These are phyloP conservation scores for Diaporthe eres DNA, from an alignment of 2,329 filamentous ascomycete species.

Conservation along the genomic window DNA sequence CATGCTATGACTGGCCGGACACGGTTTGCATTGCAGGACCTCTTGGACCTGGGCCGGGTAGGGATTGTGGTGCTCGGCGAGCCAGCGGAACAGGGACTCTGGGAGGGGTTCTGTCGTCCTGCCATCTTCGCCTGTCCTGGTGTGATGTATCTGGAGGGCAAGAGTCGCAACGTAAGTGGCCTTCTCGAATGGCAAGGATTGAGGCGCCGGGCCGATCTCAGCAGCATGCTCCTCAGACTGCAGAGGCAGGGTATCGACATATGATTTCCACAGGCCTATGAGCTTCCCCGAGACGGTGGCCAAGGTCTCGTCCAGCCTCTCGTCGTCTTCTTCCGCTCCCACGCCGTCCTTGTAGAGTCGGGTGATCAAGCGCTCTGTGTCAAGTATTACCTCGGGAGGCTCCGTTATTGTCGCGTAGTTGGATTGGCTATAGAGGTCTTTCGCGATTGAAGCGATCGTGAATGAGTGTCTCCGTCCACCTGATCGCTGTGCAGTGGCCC, in stretches of 20 bases:
- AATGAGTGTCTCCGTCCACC: slow-evolving; percentile 64
- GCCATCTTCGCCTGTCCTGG: slow-evolving; percentile 59
- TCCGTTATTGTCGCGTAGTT: slow-evolving; percentile 76
- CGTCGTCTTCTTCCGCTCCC: slow-evolving; percentile 67
- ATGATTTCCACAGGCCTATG: slow-evolving; percentile 68
- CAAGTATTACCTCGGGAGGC: slow-evolving; percentile 78
- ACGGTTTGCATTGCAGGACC: slow-evolving; percentile 75
- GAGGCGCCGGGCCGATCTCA: slow-evolving; percentile 75
- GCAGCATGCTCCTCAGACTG: slow-evolving; percentile 68
- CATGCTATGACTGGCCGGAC: slow-evolving; percentile 80
- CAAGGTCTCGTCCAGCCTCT: slow-evolving; percentile 69
- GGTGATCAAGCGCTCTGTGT: slow-evolving; percentile 80
- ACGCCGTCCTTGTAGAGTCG: slow-evolving; percentile 75
- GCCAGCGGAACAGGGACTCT: slow-evolving; percentile 86
- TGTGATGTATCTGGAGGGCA: slow-evolving; percentile 84
- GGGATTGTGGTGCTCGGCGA: slow-evolving; percentile 80
- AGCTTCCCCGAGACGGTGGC: slow-evolving; percentile 67
- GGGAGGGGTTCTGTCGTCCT: slow-evolving; percentile 71
- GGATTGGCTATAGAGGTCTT: slow-evolving; percentile 74
- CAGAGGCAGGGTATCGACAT: slow-evolving; percentile 63
- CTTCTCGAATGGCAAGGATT: slow-evolving; percentile 77
- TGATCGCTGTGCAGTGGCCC: slow-evolving; percentile 64
- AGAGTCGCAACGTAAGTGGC: slow-evolving; percentile 85
- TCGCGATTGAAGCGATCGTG: slow-evolving; percentile 79
- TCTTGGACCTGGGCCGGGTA: slow-evolving; percentile 77